Evolutionary conservation across 306 rosid genomes (phyloP).

Genomic region (Carpinus viminea): DNA sequence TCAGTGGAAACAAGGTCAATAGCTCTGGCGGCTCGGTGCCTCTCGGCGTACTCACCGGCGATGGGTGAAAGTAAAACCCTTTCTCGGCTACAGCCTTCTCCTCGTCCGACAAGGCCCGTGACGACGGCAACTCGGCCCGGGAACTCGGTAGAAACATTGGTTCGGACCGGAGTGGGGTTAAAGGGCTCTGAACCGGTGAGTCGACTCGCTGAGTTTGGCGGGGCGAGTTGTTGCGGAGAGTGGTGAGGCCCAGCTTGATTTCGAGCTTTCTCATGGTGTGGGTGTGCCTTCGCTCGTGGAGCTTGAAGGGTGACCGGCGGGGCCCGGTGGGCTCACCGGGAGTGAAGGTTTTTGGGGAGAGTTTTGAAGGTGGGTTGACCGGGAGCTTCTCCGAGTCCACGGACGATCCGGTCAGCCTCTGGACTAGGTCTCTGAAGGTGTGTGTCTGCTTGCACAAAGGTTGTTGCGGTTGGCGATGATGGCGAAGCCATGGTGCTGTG

Average conservation of each 20-base stretch:
- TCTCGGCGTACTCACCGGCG: slow-evolving; percentile 46
- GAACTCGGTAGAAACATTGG: slow-evolving; percentile 25
- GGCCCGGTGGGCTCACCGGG: slow-evolving; percentile 36
- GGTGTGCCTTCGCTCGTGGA: slow-evolving; percentile 50
- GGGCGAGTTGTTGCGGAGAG: slow-evolving; percentile 23
- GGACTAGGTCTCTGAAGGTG: slow-evolving; percentile 48
- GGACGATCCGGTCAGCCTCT: slow-evolving; percentile 50
- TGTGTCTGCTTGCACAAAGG: slow-evolving; percentile 54
- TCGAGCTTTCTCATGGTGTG: slow-evolving; percentile 40
- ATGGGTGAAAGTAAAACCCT: slow-evolving; percentile 47
- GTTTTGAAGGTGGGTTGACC: slow-evolving; percentile 32
- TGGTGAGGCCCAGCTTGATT: slow-evolving; percentile 43
- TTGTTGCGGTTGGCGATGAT: slow-evolving; percentile 41
- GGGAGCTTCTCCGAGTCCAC: slow-evolving; percentile 43
- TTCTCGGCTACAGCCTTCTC: slow-evolving; percentile 33
- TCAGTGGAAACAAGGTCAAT: slow-evolving; percentile 44
- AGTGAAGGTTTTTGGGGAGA: slow-evolving; percentile 7
- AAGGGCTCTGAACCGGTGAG: slow-evolving; percentile 43
- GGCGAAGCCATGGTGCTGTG: slow-evolving; percentile 20
- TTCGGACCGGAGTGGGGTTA: slow-evolving; percentile 37
- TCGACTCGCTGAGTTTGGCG: slow-evolving; percentile 22
- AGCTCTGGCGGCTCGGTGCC: slow-evolving; percentile 43
- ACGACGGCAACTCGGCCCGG: slow-evolving; percentile 34
- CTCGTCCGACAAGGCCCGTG: slow-evolving; percentile 32
- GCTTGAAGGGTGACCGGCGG: slow-evolving; percentile 52